These are phyloP conservation scores for Boletus rubroflammeus DNA, from an alignment of 768 basidiomycete genomes.

Conservation along the genomic window DNA sequence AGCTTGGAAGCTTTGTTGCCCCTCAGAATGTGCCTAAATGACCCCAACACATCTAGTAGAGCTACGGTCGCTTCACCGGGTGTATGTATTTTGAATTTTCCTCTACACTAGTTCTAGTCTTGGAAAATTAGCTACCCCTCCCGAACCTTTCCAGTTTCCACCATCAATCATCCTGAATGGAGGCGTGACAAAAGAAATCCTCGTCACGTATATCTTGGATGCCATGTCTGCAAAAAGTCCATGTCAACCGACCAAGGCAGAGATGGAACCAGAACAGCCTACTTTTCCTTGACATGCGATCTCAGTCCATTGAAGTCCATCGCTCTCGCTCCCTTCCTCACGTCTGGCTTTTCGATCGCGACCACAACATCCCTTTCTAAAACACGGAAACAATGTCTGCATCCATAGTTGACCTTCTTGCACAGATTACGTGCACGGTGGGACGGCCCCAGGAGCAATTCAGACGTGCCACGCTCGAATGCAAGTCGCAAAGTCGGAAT, in stretches of 20 bases:
- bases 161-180: not conserved
- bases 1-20: constrained; percentile 24
- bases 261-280: constrained; percentile 17
- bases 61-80: no score
- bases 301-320: constrained; percentile 55
- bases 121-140: not conserved
- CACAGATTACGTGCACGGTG: constrained; percentile 28
- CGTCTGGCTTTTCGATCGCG: not conserved
- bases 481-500: not conserved
- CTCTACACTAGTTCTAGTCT: not conserved
- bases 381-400: constrained; percentile 45
- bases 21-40: not conserved
- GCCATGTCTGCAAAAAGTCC: constrained; percentile 42
- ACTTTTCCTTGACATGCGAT: constrained; percentile 65
- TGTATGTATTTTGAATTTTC: not conserved
- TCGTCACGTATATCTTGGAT: constrained; percentile 49
- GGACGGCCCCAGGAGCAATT: constrained; percentile 18
- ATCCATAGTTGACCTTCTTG: constrained; percentile 43
- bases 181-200: constrained; percentile 40
- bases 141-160: no score
- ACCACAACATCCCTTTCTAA: not conserved
- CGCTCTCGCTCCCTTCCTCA: constrained; percentile 15
- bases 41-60: not conserved
- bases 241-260: constrained; percentile 3
- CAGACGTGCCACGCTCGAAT: constrained; percentile 25